Percentiles rank a stretch among this genome's conserved stretches.
Conservation (phyloP, 1,139 yeast species). For the Zygosaccharomyces pseudobailii region DNA sequence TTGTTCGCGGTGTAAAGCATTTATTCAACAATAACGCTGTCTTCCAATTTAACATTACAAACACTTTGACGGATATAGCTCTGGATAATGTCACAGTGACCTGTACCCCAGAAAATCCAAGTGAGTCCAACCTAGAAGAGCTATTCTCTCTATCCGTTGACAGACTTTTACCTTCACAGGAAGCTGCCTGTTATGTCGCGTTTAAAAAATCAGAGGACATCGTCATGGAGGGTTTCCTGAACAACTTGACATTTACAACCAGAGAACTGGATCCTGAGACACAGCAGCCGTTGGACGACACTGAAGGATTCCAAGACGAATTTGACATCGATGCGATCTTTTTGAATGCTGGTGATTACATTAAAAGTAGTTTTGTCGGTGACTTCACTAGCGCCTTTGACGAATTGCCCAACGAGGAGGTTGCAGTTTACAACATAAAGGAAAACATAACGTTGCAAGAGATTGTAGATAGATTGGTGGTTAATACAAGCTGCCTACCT, state of each 20-base stretch:
- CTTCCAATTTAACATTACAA: constrained; percentile 77
- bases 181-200: constrained; percentile 76
- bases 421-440: constrained; percentile 56
- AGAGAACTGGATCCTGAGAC: constrained; percentile 78
- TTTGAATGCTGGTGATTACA: constrained; percentile 75
- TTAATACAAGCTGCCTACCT: constrained; percentile 57
- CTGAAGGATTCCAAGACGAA: constrained; percentile 90
- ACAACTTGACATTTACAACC: constrained; percentile 67
- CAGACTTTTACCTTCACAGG: constrained; percentile 62
- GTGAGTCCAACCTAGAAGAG: constrained; percentile 55
- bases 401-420: constrained; percentile 57
- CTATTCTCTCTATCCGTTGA: constrained; percentile 73
- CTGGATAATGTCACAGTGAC: constrained; percentile 77
- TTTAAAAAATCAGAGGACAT: constrained; percentile 51
- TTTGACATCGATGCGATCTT: constrained; percentile 83
- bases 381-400: constrained; percentile 74
- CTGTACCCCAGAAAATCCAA: constrained; percentile 50
- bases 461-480: constrained; percentile 44
- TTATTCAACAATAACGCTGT: constrained; percentile 73
- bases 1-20: constrained; percentile 80
- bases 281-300: constrained; percentile 60
- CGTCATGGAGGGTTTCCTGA: constrained; percentile 55
- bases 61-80: constrained; percentile 74
- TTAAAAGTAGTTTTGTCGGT: constrained; percentile 72
- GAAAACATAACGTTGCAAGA: constrained; percentile 45